Evolutionary conservation across 2,329 filamentous ascomycete genomes (phyloP).

Genomic region (Penicillium sp.): DNA sequence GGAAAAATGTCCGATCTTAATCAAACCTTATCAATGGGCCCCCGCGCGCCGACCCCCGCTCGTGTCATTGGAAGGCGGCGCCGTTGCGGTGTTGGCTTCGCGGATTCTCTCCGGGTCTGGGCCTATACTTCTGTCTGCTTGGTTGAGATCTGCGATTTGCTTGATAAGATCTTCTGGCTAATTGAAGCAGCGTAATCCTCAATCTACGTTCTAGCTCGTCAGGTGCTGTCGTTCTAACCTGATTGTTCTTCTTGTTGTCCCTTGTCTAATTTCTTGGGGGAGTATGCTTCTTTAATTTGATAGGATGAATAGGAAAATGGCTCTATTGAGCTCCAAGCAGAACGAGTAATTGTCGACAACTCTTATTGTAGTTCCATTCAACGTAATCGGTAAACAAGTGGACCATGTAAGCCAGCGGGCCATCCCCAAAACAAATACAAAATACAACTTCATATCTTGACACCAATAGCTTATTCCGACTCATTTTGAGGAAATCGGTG

Average conservation of each 20-base stretch:
- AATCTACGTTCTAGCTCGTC: background rate
- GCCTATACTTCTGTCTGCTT: background rate
- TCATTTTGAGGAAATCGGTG: no score
- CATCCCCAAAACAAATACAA: no score
- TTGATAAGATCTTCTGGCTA: background rate
- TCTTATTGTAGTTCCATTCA: no score
- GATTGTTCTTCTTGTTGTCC: background rate
- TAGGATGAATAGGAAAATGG: no score
- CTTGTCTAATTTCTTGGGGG: no score
- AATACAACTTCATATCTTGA: no score
- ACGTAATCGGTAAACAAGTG: no score
- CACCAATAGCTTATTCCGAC: no score
- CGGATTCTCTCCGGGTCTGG: slow-evolving; percentile 3
- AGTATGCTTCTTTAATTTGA: no score
- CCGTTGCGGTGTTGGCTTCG: background rate
- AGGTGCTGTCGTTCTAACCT: background rate
- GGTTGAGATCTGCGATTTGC: background rate
- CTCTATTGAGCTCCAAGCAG: no score
- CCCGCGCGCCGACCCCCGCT: slow-evolving; percentile 13
- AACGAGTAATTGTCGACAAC: no score
- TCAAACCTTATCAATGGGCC: slow-evolving; percentile 18
- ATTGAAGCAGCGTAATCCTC: background rate
- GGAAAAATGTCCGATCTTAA: background rate
- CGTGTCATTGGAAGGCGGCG: slow-evolving; percentile 22
- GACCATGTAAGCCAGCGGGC: no score